A percentile compares a stretch with the other conserved stretches of the same genome.
phyloP scores from a whole-genome alignment of 2,329 filamentous ascomycete species.

The Ceratocystis colombiana region DNA sequence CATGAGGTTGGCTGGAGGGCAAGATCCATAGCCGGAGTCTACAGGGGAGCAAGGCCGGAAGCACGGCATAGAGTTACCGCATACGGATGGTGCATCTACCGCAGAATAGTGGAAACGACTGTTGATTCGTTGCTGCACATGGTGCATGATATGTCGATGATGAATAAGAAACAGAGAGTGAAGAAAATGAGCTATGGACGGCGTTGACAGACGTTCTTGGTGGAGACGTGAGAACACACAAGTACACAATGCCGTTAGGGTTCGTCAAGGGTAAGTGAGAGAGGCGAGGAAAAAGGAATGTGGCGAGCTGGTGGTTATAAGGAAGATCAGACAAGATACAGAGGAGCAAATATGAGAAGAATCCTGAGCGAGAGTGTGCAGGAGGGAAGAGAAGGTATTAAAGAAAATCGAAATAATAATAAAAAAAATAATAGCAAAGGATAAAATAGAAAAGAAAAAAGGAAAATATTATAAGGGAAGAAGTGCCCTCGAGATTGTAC shows the following conservation, averaged over 20 bases:
- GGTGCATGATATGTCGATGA: constrained; percentile 44
- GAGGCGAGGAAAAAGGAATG: not conserved
- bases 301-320: not conserved
- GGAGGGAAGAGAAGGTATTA: not conserved
- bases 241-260: not conserved
- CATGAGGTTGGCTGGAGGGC: not conserved
- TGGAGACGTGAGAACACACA: not conserved
- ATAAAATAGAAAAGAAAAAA: constrained; percentile 11
- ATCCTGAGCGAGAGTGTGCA: not conserved
- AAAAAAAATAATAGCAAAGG: constrained; percentile 15
- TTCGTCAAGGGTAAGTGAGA: not conserved
- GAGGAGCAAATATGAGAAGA: not conserved
- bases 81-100: constrained; percentile 1
- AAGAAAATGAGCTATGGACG: not conserved
- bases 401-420: constrained; percentile 1
- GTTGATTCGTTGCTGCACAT: constrained; percentile 32
- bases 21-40: not conserved
- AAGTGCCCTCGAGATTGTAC: not conserved
- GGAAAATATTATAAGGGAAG: not conserved
- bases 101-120: not conserved
- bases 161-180: not conserved
- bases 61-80: not conserved
- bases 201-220: not conserved
- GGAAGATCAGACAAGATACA: not conserved
- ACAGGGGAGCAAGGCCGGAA: not conserved